Percentiles rank a stretch among this genome's conserved stretches.
Conservation (phyloP, 805 yeast species). For the Cephaloascus fragrans region DNA sequence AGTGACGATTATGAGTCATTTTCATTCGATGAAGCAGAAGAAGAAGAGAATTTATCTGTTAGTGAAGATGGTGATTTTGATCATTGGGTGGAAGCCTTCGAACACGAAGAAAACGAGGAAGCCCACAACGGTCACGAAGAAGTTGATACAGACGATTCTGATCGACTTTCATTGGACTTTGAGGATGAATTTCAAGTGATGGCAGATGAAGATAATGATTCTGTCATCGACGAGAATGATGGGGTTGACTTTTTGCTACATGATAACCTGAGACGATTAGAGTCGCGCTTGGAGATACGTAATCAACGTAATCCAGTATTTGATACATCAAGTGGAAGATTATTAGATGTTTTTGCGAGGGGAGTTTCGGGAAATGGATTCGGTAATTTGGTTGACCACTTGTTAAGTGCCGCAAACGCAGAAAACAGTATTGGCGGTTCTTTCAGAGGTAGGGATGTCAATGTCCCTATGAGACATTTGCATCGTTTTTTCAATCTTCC, state of each 20-base stretch:
- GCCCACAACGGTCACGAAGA: constrained; percentile 7
- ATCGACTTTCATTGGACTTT: constrained; percentile 2
- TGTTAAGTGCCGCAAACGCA: not conserved
- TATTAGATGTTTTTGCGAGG: not conserved
- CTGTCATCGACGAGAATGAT: constrained; percentile 3
- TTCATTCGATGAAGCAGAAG: constrained; percentile 10
- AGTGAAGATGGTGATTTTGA: constrained; percentile 3
- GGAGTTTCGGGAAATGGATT: not conserved
- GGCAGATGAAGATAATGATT: constrained; percentile 16
- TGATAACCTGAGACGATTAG: too few relatives aligned
- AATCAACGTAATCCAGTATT: too few relatives aligned
- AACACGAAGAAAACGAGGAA: constrained; percentile 9
- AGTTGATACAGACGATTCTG: constrained; percentile 5
- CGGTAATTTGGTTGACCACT: not conserved
- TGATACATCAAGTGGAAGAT: not conserved
- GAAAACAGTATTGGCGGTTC: not conserved
- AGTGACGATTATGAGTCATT: constrained; percentile 8
- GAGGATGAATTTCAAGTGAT: constrained; percentile 7
- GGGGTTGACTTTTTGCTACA: not conserved
- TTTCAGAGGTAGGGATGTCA: not conserved
- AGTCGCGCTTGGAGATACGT: too few relatives aligned
- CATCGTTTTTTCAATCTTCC: not conserved
- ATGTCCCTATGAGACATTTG: not conserved
- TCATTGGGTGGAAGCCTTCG: constrained; percentile 7
- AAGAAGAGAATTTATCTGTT: constrained; percentile 4